Evolutionary conservation across 78 protist genomes (phyloP).

Genomic region (Tieghemostelium lacteum): DNA sequence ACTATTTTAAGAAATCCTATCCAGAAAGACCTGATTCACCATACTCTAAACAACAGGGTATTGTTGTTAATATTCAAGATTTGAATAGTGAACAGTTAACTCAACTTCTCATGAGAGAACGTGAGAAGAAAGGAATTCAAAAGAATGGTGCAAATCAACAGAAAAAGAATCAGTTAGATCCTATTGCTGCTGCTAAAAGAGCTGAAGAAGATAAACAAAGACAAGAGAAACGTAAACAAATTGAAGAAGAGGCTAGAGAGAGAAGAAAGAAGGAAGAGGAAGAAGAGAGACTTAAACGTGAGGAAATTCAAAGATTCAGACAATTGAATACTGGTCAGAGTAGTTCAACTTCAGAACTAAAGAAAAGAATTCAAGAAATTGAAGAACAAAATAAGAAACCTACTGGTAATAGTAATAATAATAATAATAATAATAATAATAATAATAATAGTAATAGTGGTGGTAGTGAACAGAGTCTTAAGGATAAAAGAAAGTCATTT

Average conservation of each 20-base stretch:
- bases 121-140: slow-evolving; percentile 72
- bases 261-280: slow-evolving; percentile 63
- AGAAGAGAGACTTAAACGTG: slow-evolving; percentile 44
- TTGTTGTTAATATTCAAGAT: slow-evolving; percentile 44
- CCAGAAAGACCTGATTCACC: slow-evolving; percentile 62
- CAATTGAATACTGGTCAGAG: slow-evolving; percentile 14
- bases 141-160: slow-evolving; percentile 16
- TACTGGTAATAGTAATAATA: slow-evolving; percentile 32
- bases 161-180: slow-evolving; percentile 32
- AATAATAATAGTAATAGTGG: background rate
- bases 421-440: background rate
- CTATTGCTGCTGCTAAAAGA: slow-evolving; percentile 32
- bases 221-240: slow-evolving; percentile 39
- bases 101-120: slow-evolving; percentile 46
- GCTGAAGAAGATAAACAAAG: slow-evolving; percentile 65
- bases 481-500: too few relatives aligned
- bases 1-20: slow-evolving; percentile 62
- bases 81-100: slow-evolving; percentile 67
- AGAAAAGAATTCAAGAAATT: slow-evolving; percentile 71
- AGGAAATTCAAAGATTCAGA: slow-evolving; percentile 47
- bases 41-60: slow-evolving; percentile 45
- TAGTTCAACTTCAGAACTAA: background rate
- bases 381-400: slow-evolving; percentile 55
- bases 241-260: slow-evolving; percentile 71
- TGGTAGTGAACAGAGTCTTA: background rate